Conservation (phyloP, 495 filamentous ascomycete species). For the Glarea lozoyensis region DNA sequence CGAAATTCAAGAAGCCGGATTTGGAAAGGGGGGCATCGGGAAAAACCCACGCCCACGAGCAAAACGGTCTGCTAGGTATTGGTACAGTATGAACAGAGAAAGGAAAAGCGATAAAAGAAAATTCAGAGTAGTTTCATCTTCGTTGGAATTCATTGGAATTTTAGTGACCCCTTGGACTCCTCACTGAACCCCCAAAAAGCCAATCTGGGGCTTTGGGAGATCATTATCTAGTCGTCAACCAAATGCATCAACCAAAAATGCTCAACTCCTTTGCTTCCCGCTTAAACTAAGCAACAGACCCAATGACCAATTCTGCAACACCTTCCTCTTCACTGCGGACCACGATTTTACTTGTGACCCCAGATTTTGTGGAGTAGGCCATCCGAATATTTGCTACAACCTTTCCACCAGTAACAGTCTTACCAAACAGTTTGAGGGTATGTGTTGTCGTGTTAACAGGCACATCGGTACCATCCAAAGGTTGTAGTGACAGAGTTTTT, state of each 20-base stretch:
- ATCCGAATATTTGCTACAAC: slow-evolving; percentile 85
- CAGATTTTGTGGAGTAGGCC: slow-evolving; percentile 86
- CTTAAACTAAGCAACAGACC: slow-evolving; percentile 60
- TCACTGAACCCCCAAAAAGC: background rate
- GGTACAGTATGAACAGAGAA: too few relatives aligned
- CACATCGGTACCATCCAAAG: slow-evolving; percentile 88
- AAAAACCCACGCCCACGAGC: background rate
- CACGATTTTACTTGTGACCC: slow-evolving; percentile 89
- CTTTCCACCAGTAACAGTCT: slow-evolving; percentile 83
- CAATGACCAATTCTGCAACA: slow-evolving; percentile 76
- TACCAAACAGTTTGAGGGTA: slow-evolving; percentile 90
- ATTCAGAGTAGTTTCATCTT: background rate
- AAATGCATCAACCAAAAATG: slow-evolving; percentile 3
- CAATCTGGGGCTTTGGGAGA: slow-evolving; percentile 5
- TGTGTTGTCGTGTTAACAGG: slow-evolving; percentile 82
- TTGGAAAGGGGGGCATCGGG: background rate
- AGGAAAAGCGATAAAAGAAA: too few relatives aligned
- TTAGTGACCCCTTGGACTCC: slow-evolving; percentile 3
- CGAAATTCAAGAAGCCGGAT: background rate
- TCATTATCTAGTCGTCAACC: slow-evolving; percentile 10
- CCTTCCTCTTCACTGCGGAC: slow-evolving; percentile 88
- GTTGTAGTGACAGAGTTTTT: slow-evolving; percentile 80
- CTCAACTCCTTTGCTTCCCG: slow-evolving; percentile 14
- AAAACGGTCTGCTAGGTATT: background rate
- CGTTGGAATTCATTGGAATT: too few relatives aligned